Base-by-base conservation (phyloP, 768 basidiomycete genomes). In the Gelatoporia subvermispora region DNA sequence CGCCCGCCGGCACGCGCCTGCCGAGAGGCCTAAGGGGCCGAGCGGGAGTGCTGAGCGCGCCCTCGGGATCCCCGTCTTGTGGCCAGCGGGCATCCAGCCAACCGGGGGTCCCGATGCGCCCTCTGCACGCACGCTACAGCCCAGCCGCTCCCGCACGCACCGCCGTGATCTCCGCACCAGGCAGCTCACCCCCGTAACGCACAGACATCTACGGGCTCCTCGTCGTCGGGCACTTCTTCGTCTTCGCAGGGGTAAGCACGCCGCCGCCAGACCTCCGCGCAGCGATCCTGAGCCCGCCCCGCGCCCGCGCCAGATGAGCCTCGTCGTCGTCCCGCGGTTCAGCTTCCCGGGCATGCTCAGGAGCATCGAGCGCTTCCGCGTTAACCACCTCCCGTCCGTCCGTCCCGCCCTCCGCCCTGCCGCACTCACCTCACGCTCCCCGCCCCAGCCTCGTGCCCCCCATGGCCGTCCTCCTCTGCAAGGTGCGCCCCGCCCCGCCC, bases 371-470 rank as follows among this genome's bases (percentile, higher is more conserved):
- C 57, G 57, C 9, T 64, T 68, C 48, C 57, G 60, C 36, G 65
- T 71, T 41, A 65, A 60, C 3, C 76, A 84, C 52, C 65, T 82
- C n/a, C 63, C 73, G 47, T 54, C 7, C 24, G 49, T 43, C 2
- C 42, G 1, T 8, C 11, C 20, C 22, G 35, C 20, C 17, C 22
- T 31, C 13, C 5, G 13, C n/a, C 28, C 20, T 25, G 9, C 20
- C 34, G 9, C 18, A 16, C 20, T 24, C 8, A 3, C 17, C 28
- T 47, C 11, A 34, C 21, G 7, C 15, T 23, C 28, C 3, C 21
- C 21, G 17, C 9, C 8, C 75, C 72, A 81, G 79, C 51, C 64
- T 81, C 23, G 80, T 82, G 2, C 81, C 81, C 8, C 81, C 80
- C 0, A 74, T 78, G 57, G 68, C 77, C 16, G 72, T 82, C 11